Evolutionary conservation across 75 land plant species (phyloP), one percentile per base, ranked within the genome.

Genomic region (Pinus albicaulis): DNA sequence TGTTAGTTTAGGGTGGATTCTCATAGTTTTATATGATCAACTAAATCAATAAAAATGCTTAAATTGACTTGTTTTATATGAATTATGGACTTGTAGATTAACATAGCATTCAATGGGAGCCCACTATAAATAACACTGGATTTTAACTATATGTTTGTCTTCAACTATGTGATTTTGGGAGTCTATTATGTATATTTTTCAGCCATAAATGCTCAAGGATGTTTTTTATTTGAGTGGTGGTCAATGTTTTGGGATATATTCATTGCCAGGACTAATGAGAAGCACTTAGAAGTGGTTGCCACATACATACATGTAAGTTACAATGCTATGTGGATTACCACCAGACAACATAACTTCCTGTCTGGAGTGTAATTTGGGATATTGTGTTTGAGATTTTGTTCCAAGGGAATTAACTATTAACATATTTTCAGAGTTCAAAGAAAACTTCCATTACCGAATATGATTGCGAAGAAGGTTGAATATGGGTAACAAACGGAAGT

Each of bases 181-280:
- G n/a, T 74, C 60, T 23, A 73, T 22, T 75, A 36, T 65, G 53
- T 7, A 36, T 59, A 23, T 3, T 72, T 75, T 82, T 22, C 89
- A 96, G 99, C 99, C 48, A 96, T 96, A n/a, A 66, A 96, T 90
- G 99, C 99, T 1, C 99, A 98, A 76, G 98, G 98, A n/a, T 98
- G 99, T n/a, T 96, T 96, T 82, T 88, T 96, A 0, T 96, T 94
- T 63, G 99, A 96, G 81, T 96, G 99, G 99, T 96, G 99, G 99
- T 96, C 99, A 16, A 97, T 95, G 0, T 95, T 95, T 65, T 95
- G 98, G 98, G 98, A 95, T 80, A 95, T 95, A 24, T 94, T 96
- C 74, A 96, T 96, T 73, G 98, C 99, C 15, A 90, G 99, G 61
- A 96, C 99, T 5, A 96, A 96, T 83, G 99, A 94, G 80, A 94